Conservation (phyloP, 768 basidiomycete genomes). For the Kwoniella heveanensis region DNA sequence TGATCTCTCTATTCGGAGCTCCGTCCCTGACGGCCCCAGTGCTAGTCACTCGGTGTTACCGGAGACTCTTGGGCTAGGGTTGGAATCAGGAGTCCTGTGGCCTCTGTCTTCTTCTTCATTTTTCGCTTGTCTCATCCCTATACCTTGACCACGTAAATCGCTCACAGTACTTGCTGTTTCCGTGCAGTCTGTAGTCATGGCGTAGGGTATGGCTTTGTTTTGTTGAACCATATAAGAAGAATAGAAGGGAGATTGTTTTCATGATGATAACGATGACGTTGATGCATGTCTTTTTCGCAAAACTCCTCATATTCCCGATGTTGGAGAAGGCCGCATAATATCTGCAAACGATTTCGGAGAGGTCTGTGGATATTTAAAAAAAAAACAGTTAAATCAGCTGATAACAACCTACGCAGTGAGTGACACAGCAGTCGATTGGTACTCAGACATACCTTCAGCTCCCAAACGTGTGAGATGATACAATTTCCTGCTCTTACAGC, state of each 20-base stretch:
- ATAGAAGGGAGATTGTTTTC: constrained; percentile 5
- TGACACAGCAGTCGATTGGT: too few species aligned
- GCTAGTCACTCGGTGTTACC: not conserved
- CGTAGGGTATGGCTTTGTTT: not conserved
- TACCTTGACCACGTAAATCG: constrained; percentile 4
- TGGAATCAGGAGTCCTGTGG: not conserved
- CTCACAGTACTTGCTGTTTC: too few species aligned
- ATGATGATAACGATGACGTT: constrained; percentile 1
- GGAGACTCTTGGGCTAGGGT: not conserved
- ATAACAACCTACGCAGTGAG: too few species aligned
- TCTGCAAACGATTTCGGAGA: constrained; percentile 14
- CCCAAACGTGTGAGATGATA: constrained; percentile 15
- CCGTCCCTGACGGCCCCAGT: not conserved
- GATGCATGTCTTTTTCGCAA: not conserved
- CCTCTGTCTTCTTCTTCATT: constrained; percentile 1
- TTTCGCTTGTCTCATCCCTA: constrained; percentile 12
- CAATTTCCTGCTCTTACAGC: not conserved
- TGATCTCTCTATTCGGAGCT: not conserved
- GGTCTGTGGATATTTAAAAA: constrained; percentile 11
- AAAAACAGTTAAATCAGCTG: not conserved
- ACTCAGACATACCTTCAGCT: constrained; percentile 22
- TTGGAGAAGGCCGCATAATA: not conserved
- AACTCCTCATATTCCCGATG: not conserved
- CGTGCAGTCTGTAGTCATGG: not conserved
- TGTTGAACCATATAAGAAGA: not conserved